A percentile compares a stretch with the other conserved stretches of the same genome.
phyloP scores from a whole-genome alignment of 345 rosid species.

The Brassica carinata region DNA sequence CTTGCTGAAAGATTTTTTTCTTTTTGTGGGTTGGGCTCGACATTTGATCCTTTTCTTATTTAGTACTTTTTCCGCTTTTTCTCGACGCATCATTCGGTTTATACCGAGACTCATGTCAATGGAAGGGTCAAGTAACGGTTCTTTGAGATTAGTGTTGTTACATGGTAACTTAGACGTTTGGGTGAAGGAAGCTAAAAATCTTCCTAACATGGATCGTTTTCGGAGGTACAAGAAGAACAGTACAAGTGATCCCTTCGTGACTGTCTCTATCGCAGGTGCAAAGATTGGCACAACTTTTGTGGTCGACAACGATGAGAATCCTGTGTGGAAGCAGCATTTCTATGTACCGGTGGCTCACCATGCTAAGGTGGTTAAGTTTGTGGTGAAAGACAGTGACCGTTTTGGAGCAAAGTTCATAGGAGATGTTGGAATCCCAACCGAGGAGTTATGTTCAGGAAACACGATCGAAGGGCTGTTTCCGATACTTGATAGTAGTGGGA shows the following conservation, averaged over 20 bases:
- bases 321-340: constrained; percentile 84
- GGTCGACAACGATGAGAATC: constrained; percentile 68
- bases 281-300: constrained; percentile 81
- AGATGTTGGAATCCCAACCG: constrained; percentile 68
- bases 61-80: too few species aligned
- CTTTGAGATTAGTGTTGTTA: constrained; percentile 55
- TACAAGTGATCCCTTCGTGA: constrained; percentile 79
- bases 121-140: constrained; percentile 49
- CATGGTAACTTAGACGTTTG: constrained; percentile 86
- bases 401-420: constrained; percentile 85
- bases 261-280: constrained; percentile 64
- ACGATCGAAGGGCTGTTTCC: constrained; percentile 73
- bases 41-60: too few species aligned
- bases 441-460: constrained; percentile 47
- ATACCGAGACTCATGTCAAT: background rate
- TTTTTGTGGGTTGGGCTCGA: background rate
- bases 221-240: constrained; percentile 46
- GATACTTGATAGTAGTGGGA: constrained; percentile 53
- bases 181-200: constrained; percentile 79
- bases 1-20: background rate
- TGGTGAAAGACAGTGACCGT: constrained; percentile 72
- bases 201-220: constrained; percentile 86
- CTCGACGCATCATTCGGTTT: background rate
- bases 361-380: constrained; percentile 72
- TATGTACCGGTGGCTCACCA: constrained; percentile 72